A percentile compares a stretch with the other conserved stretches of the same genome.
Conservation (phyloP, 805 yeast species). For the Sugiyamaella marilandica region DNA sequence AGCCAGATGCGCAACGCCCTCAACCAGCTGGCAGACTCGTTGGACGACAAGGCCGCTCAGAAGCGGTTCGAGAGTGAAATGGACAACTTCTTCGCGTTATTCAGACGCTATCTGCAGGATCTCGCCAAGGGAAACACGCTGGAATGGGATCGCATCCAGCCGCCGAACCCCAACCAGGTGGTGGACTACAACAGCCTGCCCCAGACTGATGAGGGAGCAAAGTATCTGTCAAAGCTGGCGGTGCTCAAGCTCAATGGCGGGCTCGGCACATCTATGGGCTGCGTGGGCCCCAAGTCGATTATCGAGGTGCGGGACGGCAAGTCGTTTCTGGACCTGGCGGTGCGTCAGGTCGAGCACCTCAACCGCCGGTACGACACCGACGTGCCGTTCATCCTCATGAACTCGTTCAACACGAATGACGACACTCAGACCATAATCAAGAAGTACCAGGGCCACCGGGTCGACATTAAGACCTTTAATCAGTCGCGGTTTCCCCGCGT, state of each 20-base stretch:
- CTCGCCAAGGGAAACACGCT: slow-evolving; percentile 80
- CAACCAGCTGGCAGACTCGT: slow-evolving; percentile 84
- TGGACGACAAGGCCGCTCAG: slow-evolving; percentile 40
- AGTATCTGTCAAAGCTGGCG: slow-evolving; percentile 74
- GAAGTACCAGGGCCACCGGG: slow-evolving; percentile 94
- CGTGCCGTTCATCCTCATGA: slow-evolving; percentile 95
- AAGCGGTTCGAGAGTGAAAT: slow-evolving; percentile 76
- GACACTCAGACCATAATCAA: slow-evolving; percentile 94
- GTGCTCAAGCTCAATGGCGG: slow-evolving; percentile 98
- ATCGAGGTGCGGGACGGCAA: slow-evolving; percentile 99
- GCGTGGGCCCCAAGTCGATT: slow-evolving; percentile 95
- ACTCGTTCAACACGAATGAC: slow-evolving; percentile 94
- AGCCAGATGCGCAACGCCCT: slow-evolving; percentile 96
- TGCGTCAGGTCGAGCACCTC: slow-evolving; percentile 93
- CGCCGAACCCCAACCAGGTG: slow-evolving; percentile 87
- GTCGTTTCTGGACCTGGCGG: slow-evolving; percentile 91
- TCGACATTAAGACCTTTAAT: slow-evolving; percentile 91
- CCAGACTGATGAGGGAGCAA: slow-evolving; percentile 30
- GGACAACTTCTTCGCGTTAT: slow-evolving; percentile 91
- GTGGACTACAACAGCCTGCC: slow-evolving; percentile 61
- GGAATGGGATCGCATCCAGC: slow-evolving; percentile 93
- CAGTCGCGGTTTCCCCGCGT: slow-evolving; percentile 98
- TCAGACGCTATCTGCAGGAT: slow-evolving; percentile 86
- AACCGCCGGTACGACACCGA: slow-evolving; percentile 87
- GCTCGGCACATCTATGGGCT: slow-evolving; percentile 98